phyloP scores from a whole-genome alignment of 768 basidiomycete genomes.

The Infundibulicybe gibba region DNA sequence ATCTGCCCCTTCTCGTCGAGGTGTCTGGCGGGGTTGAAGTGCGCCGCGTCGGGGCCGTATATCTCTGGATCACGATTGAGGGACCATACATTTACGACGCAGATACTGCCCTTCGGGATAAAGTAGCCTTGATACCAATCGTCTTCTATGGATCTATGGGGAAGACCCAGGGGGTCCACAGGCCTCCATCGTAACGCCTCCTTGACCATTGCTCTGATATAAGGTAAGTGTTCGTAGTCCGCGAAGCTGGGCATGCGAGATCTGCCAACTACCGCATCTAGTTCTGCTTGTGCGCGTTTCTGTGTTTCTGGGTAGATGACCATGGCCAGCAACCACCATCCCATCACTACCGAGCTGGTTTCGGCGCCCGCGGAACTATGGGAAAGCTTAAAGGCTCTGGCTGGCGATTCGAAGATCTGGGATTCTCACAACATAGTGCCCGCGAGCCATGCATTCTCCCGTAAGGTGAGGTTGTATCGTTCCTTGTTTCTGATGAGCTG shows the following conservation, averaged over 20 bases:
- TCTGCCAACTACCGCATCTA: slow-evolving; percentile 16
- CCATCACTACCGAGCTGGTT: neutral
- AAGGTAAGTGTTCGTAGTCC: slow-evolving; percentile 20
- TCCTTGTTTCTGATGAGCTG: neutral
- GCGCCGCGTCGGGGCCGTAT: neutral
- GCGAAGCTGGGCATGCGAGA: slow-evolving; percentile 16
- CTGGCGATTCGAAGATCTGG: neutral
- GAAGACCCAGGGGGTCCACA: slow-evolving; percentile 10
- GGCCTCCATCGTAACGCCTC: slow-evolving; percentile 16
- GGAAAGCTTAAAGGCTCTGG: neutral
- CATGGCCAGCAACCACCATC: neutral
- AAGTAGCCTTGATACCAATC: slow-evolving; percentile 1
- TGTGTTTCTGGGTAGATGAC: slow-evolving; percentile 8
- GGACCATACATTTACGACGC: neutral
- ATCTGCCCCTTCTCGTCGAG: neutral
- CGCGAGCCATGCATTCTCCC: neutral
- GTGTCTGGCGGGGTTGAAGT: neutral
- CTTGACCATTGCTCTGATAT: slow-evolving; percentile 17
- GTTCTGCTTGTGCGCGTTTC: slow-evolving; percentile 18
- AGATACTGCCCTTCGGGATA: slow-evolving; percentile 2
- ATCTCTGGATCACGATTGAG: neutral
- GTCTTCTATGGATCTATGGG: slow-evolving; percentile 7
- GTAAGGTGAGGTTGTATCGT: neutral
- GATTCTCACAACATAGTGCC: neutral
- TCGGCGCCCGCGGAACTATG: neutral